phyloP scores from a whole-genome alignment of 2,329 filamentous ascomycete species.

The Paracamarosporium sp. region DNA sequence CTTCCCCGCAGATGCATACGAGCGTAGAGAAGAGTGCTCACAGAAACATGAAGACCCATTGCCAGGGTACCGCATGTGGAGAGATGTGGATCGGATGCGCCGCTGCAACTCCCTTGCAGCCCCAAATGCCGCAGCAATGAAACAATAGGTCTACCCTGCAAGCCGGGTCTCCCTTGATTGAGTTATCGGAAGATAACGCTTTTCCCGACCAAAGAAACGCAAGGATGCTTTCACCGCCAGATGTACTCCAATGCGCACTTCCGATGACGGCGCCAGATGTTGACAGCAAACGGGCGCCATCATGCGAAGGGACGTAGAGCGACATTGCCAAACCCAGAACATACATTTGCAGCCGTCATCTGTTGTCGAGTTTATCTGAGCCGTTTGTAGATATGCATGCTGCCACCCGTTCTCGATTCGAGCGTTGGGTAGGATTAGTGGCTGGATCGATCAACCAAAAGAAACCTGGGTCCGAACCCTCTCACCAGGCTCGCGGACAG shows the following conservation, averaged over 20 bases:
- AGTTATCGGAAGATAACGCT: not conserved
- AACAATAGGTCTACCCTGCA: conserved; percentile 5
- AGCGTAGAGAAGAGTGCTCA: not conserved
- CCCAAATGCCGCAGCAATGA: conserved; percentile 7
- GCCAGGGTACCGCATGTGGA: not conserved
- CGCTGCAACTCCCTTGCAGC: conserved; percentile 5
- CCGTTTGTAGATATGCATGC: conserved; percentile 16
- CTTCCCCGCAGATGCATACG: conserved; percentile 8
- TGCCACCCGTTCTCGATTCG: conserved; percentile 26
- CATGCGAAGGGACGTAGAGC: conserved; percentile 27
- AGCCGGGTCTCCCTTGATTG: conserved; percentile 7
- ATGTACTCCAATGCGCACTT: conserved; percentile 14
- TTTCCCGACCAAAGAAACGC: conserved; percentile 7
- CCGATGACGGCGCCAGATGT: conserved; percentile 15
- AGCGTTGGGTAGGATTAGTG: conserved; percentile 30
- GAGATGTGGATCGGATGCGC: conserved; percentile 2
- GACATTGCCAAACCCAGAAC: conserved; percentile 31
- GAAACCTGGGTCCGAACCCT: conserved; percentile 21
- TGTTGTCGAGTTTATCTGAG: conserved; percentile 13
- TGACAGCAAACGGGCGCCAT: conserved; percentile 23
- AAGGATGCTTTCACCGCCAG: conserved; percentile 25
- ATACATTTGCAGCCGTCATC: conserved; percentile 23
- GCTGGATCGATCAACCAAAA: conserved; percentile 24
- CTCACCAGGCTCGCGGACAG: conserved; percentile 31
- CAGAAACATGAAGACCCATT: not conserved